Conservation (phyloP, 768 basidiomycete species). For the Tylopilus felleus region DNA sequence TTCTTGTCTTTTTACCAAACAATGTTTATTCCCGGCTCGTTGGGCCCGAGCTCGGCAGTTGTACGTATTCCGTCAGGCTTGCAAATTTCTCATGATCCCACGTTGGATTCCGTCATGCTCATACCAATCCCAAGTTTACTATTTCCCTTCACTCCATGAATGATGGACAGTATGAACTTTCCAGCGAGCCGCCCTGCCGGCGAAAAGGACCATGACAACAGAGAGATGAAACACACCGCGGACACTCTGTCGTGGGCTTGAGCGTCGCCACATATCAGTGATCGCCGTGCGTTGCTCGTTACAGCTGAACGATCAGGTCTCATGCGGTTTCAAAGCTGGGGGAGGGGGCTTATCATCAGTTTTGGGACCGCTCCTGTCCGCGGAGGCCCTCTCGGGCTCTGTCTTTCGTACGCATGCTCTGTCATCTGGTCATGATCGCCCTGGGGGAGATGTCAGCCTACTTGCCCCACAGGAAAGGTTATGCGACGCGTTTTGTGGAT, state of each 20-base stretch:
- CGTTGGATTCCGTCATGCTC: neutral
- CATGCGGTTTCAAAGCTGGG: slow-evolving; percentile 34
- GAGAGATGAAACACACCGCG: slow-evolving; percentile 16
- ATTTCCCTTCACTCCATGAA: neutral
- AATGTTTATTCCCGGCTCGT: neutral
- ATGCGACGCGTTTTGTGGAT: slow-evolving; percentile 66
- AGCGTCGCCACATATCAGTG: slow-evolving; percentile 58
- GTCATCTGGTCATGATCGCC: slow-evolving; percentile 61
- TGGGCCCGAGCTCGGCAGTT: neutral
- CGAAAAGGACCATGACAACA: slow-evolving; percentile 23
- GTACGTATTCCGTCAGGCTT: neutral
- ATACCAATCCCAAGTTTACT: neutral
- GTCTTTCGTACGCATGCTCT: slow-evolving; percentile 45
- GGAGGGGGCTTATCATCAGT: slow-evolving; percentile 55
- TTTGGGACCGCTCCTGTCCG: slow-evolving; percentile 59
- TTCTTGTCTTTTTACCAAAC: neutral
- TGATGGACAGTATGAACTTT: neutral
- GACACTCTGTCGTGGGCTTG: slow-evolving; percentile 44
- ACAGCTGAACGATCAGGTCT: neutral
- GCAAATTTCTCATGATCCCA: neutral
- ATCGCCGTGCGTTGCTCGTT: slow-evolving; percentile 30
- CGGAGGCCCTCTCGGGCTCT: slow-evolving; percentile 55
- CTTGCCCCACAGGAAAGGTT: slow-evolving; percentile 62
- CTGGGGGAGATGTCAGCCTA: slow-evolving; percentile 38
- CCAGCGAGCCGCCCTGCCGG: neutral